Evolutionary conservation across 345 rosid species (phyloP).

Genomic region (Dipteronia sinensis): DNA sequence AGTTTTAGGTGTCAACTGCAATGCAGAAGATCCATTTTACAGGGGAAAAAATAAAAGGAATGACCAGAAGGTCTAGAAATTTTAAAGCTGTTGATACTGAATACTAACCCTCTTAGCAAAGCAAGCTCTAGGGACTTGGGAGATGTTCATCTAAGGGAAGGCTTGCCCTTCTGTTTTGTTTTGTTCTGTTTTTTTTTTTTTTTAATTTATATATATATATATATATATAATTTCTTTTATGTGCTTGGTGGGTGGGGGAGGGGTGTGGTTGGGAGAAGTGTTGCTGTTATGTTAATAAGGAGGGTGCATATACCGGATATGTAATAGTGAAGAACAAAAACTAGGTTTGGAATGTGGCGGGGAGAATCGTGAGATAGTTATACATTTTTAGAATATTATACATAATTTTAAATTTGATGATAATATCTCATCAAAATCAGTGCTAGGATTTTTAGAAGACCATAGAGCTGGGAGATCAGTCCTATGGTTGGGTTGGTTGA

Average conservation of each 20-base stretch:
- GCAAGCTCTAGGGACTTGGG: background rate
- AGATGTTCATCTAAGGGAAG: background rate
- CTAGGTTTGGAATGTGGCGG: background rate
- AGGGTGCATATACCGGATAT: background rate
- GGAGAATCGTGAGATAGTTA: background rate
- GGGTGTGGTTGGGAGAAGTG: background rate
- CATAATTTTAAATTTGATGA: background rate
- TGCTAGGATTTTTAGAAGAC: background rate
- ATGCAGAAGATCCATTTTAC: background rate
- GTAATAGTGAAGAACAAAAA: background rate
- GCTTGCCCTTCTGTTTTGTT: background rate
- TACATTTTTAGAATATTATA: background rate
- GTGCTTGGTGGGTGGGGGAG: background rate
- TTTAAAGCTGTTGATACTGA: constrained; percentile 1
- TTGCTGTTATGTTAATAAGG: background rate
- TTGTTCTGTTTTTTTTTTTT: background rate
- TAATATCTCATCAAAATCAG: background rate
- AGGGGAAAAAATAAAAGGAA: background rate
- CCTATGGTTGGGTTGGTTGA: background rate
- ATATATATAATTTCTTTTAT: background rate
- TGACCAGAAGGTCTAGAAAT: background rate
- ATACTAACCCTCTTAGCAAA: background rate
- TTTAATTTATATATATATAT: no score
- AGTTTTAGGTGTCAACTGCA: background rate
- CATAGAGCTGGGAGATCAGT: background rate